Conservation (phyloP, 352 stramenopile species). For the Phytophthora sansomeana region DNA sequence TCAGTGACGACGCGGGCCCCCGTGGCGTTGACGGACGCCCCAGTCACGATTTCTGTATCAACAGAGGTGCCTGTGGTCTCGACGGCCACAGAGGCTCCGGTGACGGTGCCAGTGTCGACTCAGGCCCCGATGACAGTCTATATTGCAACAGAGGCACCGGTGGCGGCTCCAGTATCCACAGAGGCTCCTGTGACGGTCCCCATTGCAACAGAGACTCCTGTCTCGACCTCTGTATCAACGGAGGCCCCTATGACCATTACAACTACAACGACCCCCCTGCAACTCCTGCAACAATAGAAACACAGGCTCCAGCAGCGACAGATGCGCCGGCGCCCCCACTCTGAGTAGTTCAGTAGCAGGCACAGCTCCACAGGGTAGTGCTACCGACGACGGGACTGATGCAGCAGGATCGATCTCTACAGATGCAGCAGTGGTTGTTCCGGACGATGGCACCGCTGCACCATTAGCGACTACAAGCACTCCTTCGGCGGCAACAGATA, state of each 20-base stretch:
- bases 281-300: constrained; percentile 1
- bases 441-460: constrained; percentile 17
- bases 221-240: too few species aligned
- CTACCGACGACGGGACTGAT: constrained; percentile 11
- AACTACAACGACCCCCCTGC: background rate
- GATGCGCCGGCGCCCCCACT: constrained; percentile 5
- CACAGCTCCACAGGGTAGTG: background rate
- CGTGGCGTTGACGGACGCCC: too few species aligned
- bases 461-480: constrained; percentile 8
- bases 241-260: too few species aligned
- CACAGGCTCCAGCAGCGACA: background rate
- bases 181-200: background rate
- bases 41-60: background rate
- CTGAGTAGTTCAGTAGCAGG: constrained; percentile 7
- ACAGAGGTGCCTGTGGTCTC: background rate
- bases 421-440: constrained; percentile 22
- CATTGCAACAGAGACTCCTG: background rate
- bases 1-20: constrained; percentile 1
- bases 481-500: constrained; percentile 3
- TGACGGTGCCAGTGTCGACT: constrained; percentile 12
- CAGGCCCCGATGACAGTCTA: background rate
- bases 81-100: background rate
- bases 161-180: constrained; percentile 2
- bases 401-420: constrained; percentile 15
- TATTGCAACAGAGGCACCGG: background rate